Conservation (phyloP, 2,329 filamentous ascomycete genomes). For the Myriosclerotinia scirpicola region DNA sequence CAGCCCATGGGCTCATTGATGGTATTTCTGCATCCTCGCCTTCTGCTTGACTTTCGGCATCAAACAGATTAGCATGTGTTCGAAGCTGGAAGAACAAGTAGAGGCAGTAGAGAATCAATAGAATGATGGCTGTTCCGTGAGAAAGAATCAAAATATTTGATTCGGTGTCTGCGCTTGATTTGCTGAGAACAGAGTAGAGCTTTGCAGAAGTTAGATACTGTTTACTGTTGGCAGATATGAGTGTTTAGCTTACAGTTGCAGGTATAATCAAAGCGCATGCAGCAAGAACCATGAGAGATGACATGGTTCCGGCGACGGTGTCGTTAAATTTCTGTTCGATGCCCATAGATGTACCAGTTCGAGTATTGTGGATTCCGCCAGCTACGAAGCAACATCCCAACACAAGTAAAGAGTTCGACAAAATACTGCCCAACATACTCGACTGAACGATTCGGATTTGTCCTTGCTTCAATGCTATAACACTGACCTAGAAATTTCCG, state of each 20-base stretch:
- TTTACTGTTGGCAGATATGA: not conserved
- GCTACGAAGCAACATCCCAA: slow-evolving; percentile 79
- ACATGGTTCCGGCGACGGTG: slow-evolving; percentile 77
- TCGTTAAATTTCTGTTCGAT: slow-evolving; percentile 72
- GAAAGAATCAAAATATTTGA: slow-evolving; percentile 69
- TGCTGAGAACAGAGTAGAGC: slow-evolving; percentile 65
- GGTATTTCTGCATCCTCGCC: slow-evolving; percentile 23
- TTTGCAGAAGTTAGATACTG: slow-evolving; percentile 35
- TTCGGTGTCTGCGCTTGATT: slow-evolving; percentile 46
- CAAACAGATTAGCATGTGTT: slow-evolving; percentile 72
- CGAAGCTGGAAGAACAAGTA: slow-evolving; percentile 78
- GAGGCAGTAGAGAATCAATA: slow-evolving; percentile 71
- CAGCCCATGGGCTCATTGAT: slow-evolving; percentile 25
- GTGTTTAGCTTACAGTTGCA: slow-evolving; percentile 53
- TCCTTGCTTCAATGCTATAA: slow-evolving; percentile 79
- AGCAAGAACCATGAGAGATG: slow-evolving; percentile 68
- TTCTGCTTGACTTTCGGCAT: slow-evolving; percentile 47
- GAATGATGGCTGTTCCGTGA: slow-evolving; percentile 72
- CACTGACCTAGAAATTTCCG: slow-evolving; percentile 66
- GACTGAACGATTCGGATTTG: slow-evolving; percentile 95
- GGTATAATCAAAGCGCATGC: slow-evolving; percentile 78
- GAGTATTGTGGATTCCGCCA: slow-evolving; percentile 62
- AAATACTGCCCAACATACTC: slow-evolving; percentile 92
- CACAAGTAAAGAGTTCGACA: slow-evolving; percentile 90
- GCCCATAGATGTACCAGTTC: slow-evolving; percentile 28